A percentile compares a stretch with the other conserved stretches of the same genome.
Evolutionary conservation across 148 eudicot species (phyloP).

Genomic region (Cornus suecica): DNA sequence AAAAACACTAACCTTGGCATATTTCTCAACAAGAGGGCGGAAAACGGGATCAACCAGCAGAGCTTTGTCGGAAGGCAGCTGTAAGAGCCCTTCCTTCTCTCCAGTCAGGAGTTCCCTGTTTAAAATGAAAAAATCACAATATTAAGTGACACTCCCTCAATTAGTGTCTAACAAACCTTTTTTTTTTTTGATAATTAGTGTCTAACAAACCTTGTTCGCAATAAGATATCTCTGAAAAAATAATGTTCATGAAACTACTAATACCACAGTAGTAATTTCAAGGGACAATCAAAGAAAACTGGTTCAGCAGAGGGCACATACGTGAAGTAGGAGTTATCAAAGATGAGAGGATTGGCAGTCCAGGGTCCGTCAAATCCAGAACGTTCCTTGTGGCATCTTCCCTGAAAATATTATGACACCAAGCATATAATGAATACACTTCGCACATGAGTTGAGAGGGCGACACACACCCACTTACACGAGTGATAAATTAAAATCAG

Average conservation of each 20-base stretch:
- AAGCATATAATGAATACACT: neutral
- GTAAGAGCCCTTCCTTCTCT: conserved; percentile 87
- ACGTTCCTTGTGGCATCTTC: conserved; percentile 97
- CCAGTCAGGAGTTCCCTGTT: conserved; percentile 76
- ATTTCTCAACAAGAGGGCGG: conserved; percentile 87
- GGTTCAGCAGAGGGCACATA: conserved; percentile 18
- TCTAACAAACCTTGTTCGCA: too few species aligned
- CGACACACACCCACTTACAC: neutral
- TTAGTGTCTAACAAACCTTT: too few species aligned
- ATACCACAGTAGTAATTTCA: too few species aligned
- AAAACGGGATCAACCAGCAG: conserved; percentile 68
- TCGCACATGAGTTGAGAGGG: neutral
- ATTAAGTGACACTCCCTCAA: neutral
- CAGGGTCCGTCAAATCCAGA: conserved; percentile 97
- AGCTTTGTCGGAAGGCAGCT: conserved; percentile 86
- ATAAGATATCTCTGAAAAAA: too few species aligned
- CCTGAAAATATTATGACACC: conserved; percentile 34
- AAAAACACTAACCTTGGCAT: conserved; percentile 56
- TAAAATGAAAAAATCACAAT: neutral
- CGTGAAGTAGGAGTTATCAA: conserved; percentile 88
- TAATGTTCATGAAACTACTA: neutral
- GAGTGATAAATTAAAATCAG: neutral
- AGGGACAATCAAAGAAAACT: neutral
- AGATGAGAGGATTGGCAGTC: conserved; percentile 86
- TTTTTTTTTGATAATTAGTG: too few species aligned